Percentiles rank a stretch among this genome's conserved stretches.
Conservation (phyloP, 805 yeast genomes). For the Cyberlindnera japonica region DNA sequence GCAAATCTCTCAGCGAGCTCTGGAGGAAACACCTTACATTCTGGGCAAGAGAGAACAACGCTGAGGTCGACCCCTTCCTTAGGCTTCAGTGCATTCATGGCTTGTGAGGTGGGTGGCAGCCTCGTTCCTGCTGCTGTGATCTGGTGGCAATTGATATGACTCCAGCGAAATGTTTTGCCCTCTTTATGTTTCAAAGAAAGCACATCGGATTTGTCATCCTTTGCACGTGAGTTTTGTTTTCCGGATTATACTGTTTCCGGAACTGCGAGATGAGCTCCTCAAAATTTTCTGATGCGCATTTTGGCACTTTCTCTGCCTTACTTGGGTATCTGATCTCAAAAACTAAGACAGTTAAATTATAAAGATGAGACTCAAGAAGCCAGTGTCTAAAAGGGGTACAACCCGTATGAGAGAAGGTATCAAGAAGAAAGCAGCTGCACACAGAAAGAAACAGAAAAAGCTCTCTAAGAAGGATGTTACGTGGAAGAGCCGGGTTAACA, state of each 20-base stretch:
- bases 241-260: slow-evolving; percentile 5
- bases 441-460: slow-evolving; percentile 80
- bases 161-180: too few species aligned
- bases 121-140: too few species aligned
- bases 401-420: slow-evolving; percentile 96
- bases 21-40: slow-evolving; percentile 93
- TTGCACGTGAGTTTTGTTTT: not conserved
- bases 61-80: slow-evolving; percentile 75
- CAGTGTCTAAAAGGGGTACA: slow-evolving; percentile 79
- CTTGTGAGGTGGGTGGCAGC: not conserved
- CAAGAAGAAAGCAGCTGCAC: slow-evolving; percentile 92
- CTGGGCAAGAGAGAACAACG: slow-evolving; percentile 90
- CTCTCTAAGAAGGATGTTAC: slow-evolving; percentile 83
- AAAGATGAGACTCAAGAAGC: slow-evolving; percentile 30
- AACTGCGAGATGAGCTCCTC: slow-evolving; percentile 9
- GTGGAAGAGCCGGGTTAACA: slow-evolving; percentile 81
- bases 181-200: too few species aligned
- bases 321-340: not conserved
- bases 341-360: too few species aligned
- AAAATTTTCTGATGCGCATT: not conserved
- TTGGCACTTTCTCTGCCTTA: not conserved
- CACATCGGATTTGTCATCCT: not conserved
- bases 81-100: slow-evolving; percentile 5
- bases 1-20: slow-evolving; percentile 91
- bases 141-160: too few species aligned